Percentiles rank a stretch among this genome's conserved stretches.
Evolutionary conservation across 1,139 yeast genomes (phyloP).

Genomic region (Debaryomyces coudertii): DNA sequence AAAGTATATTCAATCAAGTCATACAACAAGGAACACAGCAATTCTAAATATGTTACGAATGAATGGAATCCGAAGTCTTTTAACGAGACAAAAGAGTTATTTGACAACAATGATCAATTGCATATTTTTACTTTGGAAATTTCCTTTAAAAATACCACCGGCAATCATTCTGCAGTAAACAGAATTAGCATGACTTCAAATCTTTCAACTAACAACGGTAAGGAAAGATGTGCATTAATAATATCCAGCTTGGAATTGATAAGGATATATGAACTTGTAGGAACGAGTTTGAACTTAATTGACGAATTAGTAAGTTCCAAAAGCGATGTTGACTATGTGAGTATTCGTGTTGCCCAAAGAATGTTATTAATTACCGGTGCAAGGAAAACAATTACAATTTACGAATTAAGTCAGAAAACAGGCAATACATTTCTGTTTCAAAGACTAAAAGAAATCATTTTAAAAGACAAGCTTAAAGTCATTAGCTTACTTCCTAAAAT

Average conservation of each 20-base stretch:
- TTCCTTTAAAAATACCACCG: slow-evolving; percentile 29
- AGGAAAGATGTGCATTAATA: slow-evolving; percentile 30
- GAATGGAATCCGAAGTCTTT: slow-evolving; percentile 26
- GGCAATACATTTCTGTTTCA: slow-evolving; percentile 36
- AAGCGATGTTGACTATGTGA: slow-evolving; percentile 20
- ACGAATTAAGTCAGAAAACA: slow-evolving; percentile 32
- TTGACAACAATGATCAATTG: slow-evolving; percentile 24
- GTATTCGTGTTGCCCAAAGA: slow-evolving; percentile 22
- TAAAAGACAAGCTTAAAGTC: slow-evolving; percentile 36
- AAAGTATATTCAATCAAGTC: slow-evolving; percentile 20
- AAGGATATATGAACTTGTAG: slow-evolving; percentile 38
- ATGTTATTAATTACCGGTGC: slow-evolving; percentile 33
- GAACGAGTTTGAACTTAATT: slow-evolving; percentile 37
- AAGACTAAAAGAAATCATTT: slow-evolving; percentile 26
- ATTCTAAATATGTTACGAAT: neutral
- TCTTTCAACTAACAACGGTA: slow-evolving; percentile 22
- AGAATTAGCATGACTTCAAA: slow-evolving; percentile 17
- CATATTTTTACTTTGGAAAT: slow-evolving; percentile 22
- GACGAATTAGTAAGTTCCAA: slow-evolving; percentile 34
- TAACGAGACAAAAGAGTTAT: slow-evolving; percentile 29
- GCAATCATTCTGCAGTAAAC: slow-evolving; percentile 25
- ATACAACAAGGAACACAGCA: neutral
- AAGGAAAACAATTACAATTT: slow-evolving; percentile 35
- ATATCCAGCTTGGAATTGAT: slow-evolving; percentile 30
- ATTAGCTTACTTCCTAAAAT: slow-evolving; percentile 16